These are phyloP conservation scores for Cercis canadensis DNA, from an alignment of 306 rosid genomes.

Conservation along the genomic window DNA sequence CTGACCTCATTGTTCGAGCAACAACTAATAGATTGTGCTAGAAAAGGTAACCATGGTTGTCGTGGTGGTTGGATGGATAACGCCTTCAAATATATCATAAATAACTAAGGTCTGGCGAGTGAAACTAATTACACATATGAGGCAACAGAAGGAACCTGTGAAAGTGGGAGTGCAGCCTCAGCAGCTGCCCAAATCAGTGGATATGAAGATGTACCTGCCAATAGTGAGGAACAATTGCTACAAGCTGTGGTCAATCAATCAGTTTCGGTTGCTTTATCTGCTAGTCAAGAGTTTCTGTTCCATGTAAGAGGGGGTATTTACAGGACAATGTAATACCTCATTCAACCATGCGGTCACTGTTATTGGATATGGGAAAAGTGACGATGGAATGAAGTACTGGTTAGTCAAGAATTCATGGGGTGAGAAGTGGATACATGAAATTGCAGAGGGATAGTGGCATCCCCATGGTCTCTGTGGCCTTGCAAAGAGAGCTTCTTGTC, in stretches of 20 bases:
- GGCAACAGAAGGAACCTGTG: background rate
- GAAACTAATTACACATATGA: conserved; percentile 33
- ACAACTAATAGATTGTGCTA: conserved; percentile 41
- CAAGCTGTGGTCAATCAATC: conserved; percentile 36
- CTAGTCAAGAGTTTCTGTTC: background rate
- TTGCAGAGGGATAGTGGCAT: background rate
- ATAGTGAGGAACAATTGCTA: conserved; percentile 11
- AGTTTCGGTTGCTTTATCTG: background rate
- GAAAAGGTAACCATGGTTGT: conserved; percentile 11
- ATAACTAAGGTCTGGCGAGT: conserved; percentile 21
- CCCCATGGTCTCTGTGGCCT: background rate
- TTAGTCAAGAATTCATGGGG: conserved; percentile 33
- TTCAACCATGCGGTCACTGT: conserved; percentile 4
- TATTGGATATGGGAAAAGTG: conserved; percentile 21
- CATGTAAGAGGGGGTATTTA: conserved; percentile 3
- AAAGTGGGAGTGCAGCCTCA: background rate
- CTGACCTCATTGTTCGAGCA: conserved; percentile 44
- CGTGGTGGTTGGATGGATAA: background rate
- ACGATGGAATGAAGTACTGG: conserved; percentile 26
- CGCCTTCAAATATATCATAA: conserved; percentile 26
- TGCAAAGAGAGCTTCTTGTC: no score
- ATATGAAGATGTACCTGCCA: background rate
- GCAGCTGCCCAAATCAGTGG: background rate
- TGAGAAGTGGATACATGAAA: conserved; percentile 8
- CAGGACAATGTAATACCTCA: background rate